These are phyloP conservation scores for Symbiodinium natans DNA, from an alignment of 73 alveolate genomes.

Conservation along the genomic window DNA sequence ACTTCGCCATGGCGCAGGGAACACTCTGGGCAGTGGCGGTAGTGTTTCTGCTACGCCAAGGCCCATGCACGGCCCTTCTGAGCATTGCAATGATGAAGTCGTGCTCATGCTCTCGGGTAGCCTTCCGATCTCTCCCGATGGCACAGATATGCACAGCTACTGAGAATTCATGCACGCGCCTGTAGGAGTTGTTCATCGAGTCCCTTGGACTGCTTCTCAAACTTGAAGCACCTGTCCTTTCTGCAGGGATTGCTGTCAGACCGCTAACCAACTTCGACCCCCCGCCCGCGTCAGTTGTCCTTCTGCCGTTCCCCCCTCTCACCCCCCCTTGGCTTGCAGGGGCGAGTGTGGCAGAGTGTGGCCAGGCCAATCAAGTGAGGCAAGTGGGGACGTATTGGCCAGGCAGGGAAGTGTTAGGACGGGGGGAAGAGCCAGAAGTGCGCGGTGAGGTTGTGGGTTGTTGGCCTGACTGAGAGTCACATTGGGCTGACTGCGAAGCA, in stretches of 20 bases:
- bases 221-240: slow-evolving; percentile 78
- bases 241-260: no score
- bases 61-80: slow-evolving; percentile 14
- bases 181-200: slow-evolving; percentile 59
- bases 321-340: no score
- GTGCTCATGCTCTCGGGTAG: slow-evolving; percentile 77
- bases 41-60: not conserved
- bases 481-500: not conserved
- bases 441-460: not conserved
- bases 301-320: no score
- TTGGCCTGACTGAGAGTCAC: not conserved
- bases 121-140: no score
- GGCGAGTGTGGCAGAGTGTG: not conserved
- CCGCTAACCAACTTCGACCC: no score
- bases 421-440: not conserved
- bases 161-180: not conserved
- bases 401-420: not conserved
- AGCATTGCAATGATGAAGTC: slow-evolving; percentile 78
- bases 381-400: not conserved
- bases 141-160: not conserved
- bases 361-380: not conserved
- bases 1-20: no score
- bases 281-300: no score
- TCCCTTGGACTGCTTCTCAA: slow-evolving; percentile 74
- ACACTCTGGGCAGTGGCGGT: no score